Base-by-base conservation (phyloP, 2,329 filamentous ascomycete genomes). In the Paecilomyces sp. region DNA sequence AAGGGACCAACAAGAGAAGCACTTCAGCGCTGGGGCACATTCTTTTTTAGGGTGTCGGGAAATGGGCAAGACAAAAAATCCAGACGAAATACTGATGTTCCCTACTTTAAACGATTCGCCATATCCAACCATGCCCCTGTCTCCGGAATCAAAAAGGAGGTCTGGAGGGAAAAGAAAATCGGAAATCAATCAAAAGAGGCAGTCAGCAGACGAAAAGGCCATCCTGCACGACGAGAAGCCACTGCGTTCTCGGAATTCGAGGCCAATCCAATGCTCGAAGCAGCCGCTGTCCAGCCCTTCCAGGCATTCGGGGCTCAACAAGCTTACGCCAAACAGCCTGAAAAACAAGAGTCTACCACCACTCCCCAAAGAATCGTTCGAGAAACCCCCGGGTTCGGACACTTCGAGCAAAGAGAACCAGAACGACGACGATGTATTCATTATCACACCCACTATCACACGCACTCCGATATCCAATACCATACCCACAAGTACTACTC, bases 21-120 rank as follows among this genome's bases (percentile, higher is more conserved):
- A 61, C 30, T 56, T 58, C 9, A 62, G 64, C 15, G 67, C 68
- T 24, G 60, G 64, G 1, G 72, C 74, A 24, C 72, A 73, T 11
- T 74, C 72, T 71, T 75, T 75, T 71, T 72, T 76, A 71, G 73
- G 73, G 11, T 75, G 73, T 67, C 73, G 71, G 60, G 72, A 73
- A 55, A 74, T 75, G 58, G 70, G 73, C 52, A 66, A 68, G 12
- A 66, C 68, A 9, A 74, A 70, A 54, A 74, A 73, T 47, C 73
- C 72, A 24, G 73, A 75, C 68, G 73, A 75, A 34, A 72, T 75
- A 12, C 62, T 74, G 11, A 65, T 71, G 6, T 74, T 75, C 60
- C 68, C 71, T 13, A 67, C 67, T 7, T 58, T 57, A n/a, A 62
- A 65, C 58, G 65, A 65, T 53, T 54, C 41, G 66, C 62, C 62